Base-by-base conservation (phyloP, 2,329 filamentous ascomycete species). In the Fusarium robinianum region DNA sequence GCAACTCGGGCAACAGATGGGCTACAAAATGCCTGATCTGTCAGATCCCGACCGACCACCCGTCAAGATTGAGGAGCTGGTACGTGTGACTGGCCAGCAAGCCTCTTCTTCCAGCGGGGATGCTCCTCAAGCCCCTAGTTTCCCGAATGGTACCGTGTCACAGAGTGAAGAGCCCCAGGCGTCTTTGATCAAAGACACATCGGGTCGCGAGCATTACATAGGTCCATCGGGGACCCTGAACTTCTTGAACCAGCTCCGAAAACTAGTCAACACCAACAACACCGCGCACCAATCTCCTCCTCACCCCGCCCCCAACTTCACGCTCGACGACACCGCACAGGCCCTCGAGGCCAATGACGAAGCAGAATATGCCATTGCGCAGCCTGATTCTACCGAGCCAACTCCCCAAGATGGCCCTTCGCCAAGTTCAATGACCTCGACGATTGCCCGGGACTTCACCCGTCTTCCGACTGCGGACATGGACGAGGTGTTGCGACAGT, bases 221-320 rank as follows among this genome's bases (percentile, higher is more conserved):
- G 67, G 67, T 1, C 67, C 66, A 4, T 69, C 67, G 1, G 67
- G 67, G 2, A 67, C 63, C 3, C 58, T 69, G 10, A 63, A 65
- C 41, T 70, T 70, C 33, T 53, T 67, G 31, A 65, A 62, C 2
- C 61, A 69, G 38, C 58, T 70, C 1, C 63, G 67, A 3, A 48
- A 62, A n/a, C 55, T 69, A 2, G 46, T 67, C 5, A 45, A 63
- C 3, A 50, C 58, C 2, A 58, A 56, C 11, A 48, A 57, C 6
- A 34, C 34, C 2, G n/a, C 38, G 3, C 19, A 42, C 4, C 35
- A 35, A 6, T 38, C 36, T 6, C 34, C 45, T 2, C 31, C 33
- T 1, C 30, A 40, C 7, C 26, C 41, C 2, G 19, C 10, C 2
- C 22, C 40, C 1, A 57, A 43, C 8, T 57, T 57, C 11, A 54